Evolutionary conservation across 148 eudicot genomes (phyloP).

Genomic region (Pouteria glomerata): DNA sequence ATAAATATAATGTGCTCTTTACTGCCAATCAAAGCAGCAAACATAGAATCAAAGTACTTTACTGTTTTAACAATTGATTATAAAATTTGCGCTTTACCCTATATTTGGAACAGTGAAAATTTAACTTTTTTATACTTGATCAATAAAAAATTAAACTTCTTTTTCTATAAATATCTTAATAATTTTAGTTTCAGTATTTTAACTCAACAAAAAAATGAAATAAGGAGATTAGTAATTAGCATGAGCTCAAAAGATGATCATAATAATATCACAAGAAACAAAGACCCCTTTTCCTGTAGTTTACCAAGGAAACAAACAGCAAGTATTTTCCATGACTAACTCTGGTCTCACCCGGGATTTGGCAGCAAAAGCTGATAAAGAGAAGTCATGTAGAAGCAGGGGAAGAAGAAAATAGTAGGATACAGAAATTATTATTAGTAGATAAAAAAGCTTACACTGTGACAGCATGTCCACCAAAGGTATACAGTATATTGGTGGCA

Average conservation of each 20-base stretch:
- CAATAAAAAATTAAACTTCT: no score
- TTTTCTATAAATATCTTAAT: no score
- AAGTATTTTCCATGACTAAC: slow-evolving; percentile 10
- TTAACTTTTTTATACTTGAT: no score
- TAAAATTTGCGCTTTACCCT: no score
- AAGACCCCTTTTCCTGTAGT: not conserved
- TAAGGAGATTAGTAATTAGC: not conserved
- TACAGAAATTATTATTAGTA: not conserved
- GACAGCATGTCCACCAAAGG: slow-evolving; percentile 93
- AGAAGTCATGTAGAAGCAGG: slow-evolving; percentile 29
- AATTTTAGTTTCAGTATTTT: no score
- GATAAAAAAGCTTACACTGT: slow-evolving; percentile 62
- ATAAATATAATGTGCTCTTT: no score
- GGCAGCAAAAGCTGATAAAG: slow-evolving; percentile 40
- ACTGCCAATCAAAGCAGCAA: no score
- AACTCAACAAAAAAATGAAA: no score
- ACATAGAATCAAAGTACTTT: no score
- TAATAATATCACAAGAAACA: not conserved
- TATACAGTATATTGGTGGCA: slow-evolving; percentile 79
- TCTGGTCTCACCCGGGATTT: slow-evolving; percentile 10
- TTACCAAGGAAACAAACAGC: slow-evolving; percentile 18
- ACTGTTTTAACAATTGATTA: no score
- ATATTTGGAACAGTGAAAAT: no score
- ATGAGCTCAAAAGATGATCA: slow-evolving; percentile 8
- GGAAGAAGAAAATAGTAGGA: not conserved